Base-by-base conservation (phyloP, 305 asterid species). In the Fraxinus dipetala region DNA sequence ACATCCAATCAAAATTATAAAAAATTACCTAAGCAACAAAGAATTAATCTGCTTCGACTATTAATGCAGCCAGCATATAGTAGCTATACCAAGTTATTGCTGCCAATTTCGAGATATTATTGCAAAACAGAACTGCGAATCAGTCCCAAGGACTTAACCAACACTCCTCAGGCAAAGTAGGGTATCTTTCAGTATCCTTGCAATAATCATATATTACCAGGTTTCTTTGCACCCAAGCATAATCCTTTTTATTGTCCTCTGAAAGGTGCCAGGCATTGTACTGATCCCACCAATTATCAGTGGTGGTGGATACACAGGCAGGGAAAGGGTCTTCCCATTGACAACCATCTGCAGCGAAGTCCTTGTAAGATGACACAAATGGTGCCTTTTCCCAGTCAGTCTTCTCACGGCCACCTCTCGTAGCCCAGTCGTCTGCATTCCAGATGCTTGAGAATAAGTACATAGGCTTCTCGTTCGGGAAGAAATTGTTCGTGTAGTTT, bases 391-490 rank as follows among this genome's bases (percentile, higher is more conserved):
- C 88, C 97, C 98, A 95, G 87, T 93, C 91, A 16, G 98, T 95
- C 88, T 95, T 95, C 88, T 94, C 98, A 26, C 92, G 85, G 1
- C 99, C 99, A 7, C 98, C 99, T 30, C 97, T 78, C 0, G 99
- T 92, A 7, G 99, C 98, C 98, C 99, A 95, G 83, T 95, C 98
- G n/a, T 95, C 99, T 0, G 96, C 99, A 32, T 95, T 90, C 98
- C 98, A 95, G 31, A 95, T 94, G 90, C 97, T 95, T 4, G 99
- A 95, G 83, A 95, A 93, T 13, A 95, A 75, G 87, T 89, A 90
- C 98, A 95, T 95, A 14, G 98, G 98, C 86, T 94, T 91, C 86
- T 90, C 85, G 18, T 83, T 86, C 0, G 99, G 99, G 89, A 88
- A 95, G 93, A 95, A 95, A 34, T 82, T 88, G 94, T 95, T 95